phyloP scores from a whole-genome alignment of 2,329 filamentous ascomycete genomes.

The Cladosporium sp. region DNA sequence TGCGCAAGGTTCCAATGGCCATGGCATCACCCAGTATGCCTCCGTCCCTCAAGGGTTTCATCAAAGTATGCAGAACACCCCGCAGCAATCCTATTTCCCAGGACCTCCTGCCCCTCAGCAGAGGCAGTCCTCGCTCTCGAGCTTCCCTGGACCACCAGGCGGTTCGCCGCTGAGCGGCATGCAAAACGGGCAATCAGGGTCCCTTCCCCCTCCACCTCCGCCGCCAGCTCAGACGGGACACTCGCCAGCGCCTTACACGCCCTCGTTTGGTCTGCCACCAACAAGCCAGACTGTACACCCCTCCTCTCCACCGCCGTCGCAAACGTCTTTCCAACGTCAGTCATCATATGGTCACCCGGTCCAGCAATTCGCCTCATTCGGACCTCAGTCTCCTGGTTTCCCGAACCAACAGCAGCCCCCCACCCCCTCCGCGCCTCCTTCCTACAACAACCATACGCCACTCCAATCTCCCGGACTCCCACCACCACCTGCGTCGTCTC shows the following conservation, averaged over 20 bases:
- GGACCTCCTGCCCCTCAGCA: constrained; percentile 10
- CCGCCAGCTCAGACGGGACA: constrained; percentile 11
- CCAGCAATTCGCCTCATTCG: constrained; percentile 17
- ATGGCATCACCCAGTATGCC: constrained; percentile 16
- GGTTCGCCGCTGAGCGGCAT: constrained; percentile 11
- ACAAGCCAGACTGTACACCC: constrained; percentile 9
- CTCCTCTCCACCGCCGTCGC: constrained; percentile 20
- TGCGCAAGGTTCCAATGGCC: constrained; percentile 33
- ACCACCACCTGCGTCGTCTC: constrained; percentile 34
- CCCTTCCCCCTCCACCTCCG: constrained; percentile 21
- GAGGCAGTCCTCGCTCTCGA: constrained; percentile 13
- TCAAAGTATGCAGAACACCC: constrained; percentile 21
- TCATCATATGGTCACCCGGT: constrained; percentile 19
- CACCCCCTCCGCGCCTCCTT: constrained; percentile 28
- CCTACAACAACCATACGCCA: constrained; percentile 31
- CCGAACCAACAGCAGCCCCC: constrained; percentile 22
- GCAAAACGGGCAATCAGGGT: constrained; percentile 15
- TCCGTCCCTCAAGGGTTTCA: constrained; percentile 18
- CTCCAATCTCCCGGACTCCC: constrained; percentile 35
- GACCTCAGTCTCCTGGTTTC: constrained; percentile 20
- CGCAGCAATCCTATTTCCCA: constrained; percentile 30
- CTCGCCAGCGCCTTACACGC: constrained; percentile 18
- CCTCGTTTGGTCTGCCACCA: constrained; percentile 15
- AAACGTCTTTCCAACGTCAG: constrained; percentile 30
- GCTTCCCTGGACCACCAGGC: constrained; percentile 19